Conservation (phyloP, 2,329 filamentous ascomycete genomes). For the Calycina herbarum region DNA sequence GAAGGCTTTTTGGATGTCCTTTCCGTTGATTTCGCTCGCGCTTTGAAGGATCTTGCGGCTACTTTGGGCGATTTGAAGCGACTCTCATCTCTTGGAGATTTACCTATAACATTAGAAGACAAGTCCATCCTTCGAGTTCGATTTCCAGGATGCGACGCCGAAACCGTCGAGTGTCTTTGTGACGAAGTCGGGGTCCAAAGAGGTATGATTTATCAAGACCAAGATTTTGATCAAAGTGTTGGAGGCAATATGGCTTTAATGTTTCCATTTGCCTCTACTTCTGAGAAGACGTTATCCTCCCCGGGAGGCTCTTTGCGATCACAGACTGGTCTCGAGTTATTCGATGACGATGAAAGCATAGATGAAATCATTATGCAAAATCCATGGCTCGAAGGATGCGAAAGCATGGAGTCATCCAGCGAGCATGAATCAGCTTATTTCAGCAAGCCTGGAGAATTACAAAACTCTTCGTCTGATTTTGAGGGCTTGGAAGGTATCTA, state of each 20-base stretch:
- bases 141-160: constrained; percentile 86
- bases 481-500: constrained; percentile 65
- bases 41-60: constrained; percentile 78
- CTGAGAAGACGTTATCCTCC: constrained; percentile 40
- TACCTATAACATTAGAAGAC: constrained; percentile 72
- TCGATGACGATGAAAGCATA: constrained; percentile 28
- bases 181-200: constrained; percentile 82
- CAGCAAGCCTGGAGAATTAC: constrained; percentile 28
- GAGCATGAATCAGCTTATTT: constrained; percentile 36
- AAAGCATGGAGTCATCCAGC: constrained; percentile 33
- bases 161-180: constrained; percentile 79
- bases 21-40: constrained; percentile 82
- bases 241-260: constrained; percentile 74
- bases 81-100: constrained; percentile 74
- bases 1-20: constrained; percentile 83
- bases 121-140: constrained; percentile 69
- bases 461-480: constrained; percentile 51
- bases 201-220: constrained; percentile 76
- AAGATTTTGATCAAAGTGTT: constrained; percentile 65
- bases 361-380: constrained; percentile 29
- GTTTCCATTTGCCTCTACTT: constrained; percentile 80
- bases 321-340: constrained; percentile 39
- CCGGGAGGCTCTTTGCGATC: constrained; percentile 44
- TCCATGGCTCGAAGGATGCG: constrained; percentile 38
- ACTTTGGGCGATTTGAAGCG: constrained; percentile 80